Evolutionary conservation across 2,329 filamentous ascomycete genomes (phyloP), one percentile per base, ranked within the genome.

Genomic region (Dothideomycetidae sp.): DNA sequence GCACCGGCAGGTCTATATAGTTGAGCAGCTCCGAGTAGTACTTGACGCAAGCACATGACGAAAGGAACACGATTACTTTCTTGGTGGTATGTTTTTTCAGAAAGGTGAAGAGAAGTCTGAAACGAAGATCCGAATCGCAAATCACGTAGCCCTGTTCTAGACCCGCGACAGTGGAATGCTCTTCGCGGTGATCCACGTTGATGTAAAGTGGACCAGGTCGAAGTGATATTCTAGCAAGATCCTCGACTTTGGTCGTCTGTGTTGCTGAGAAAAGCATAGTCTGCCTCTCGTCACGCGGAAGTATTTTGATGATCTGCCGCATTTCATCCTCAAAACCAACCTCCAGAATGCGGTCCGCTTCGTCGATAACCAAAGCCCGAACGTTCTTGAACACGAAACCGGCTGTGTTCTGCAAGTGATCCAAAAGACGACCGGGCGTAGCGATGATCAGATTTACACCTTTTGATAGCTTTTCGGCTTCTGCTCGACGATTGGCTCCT

Each of bases 321-420:
- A 98, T 93, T 63, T 98, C 90, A 53, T 96, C 90, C 60, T 98
- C 90, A 68, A 98, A 98, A 50, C 90, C 88, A 44, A 94, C 83
- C 63, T 98, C 90, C 31, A 98, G 66, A 45, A 98, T 94, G 33
- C 90, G 78, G 57, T 98, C 90, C 12, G 90, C 90, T 63, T 98
- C 90, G 51, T 98, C 90, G 48, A 96, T 94, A 48, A 98, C 74
- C 23, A 98, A 68, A 1, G 84, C 81, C 59, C 86, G 85, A 50
- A 93, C 63, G 59, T 94, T 93, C 68, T 93, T 93, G 71, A 83
- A 93, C 1, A 79, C 64, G 47, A 96, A 96, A 13, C 78, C 78
- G 41, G 80, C 79, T 0, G 90, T 96, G 56, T 88, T 93, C 58
- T 90, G 82, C 29, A 98, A 67, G 55, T 98, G 88, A 63, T 98